Evolutionary conservation across 2,329 filamentous ascomycete genomes (phyloP), one percentile per base, ranked within the genome.

Genomic region (Graphilbum sp.): DNA sequence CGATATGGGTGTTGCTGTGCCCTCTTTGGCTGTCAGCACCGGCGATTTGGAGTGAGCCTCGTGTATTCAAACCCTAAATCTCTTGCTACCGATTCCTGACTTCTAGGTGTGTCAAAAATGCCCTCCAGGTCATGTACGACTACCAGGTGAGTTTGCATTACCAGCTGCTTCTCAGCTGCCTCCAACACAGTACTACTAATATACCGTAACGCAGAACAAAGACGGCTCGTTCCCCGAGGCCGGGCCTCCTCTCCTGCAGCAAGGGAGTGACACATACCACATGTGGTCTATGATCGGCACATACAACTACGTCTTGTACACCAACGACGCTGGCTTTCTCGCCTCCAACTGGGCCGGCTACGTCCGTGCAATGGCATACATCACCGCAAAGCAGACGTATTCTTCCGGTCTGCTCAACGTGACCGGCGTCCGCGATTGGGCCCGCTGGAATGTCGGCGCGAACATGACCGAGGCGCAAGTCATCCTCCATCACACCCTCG

Each of bases 291-390:
- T 73, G 54, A 64, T 72, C 37, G 66, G 67, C 11, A 66, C 65
- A 3, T 66, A 67, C 49, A 67, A 71, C 45, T 72, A 72, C 43
- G 55, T 69, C 21, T 54, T 72, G 2, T 72, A 64, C 47, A 66
- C 63, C 2, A 60, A 63, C 37, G 63, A 71, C 40, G 57, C 58
- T 2, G 51, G 43, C 24, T 58, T 53, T 43, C 41, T 59, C n/a
- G 40, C 41, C 7, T 18, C 35, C 5, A 51, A 52, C 38, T 61
- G 56, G 55, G 48, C 49, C 0, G 54, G 45, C 7, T 58, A 54
- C 37, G 39, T 49, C 38, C 43, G 38, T 5, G 55, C 51, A 16
- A 51, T 56, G 48, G 39, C 41, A 29, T 56, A 45, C 35, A 50
- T 52, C 33, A 42, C 38, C 16, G 44, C 38, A 37, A 54, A 52